phyloP scores from a whole-genome alignment of 2,329 filamentous ascomycete species.

The Didymella keratinophila region DNA sequence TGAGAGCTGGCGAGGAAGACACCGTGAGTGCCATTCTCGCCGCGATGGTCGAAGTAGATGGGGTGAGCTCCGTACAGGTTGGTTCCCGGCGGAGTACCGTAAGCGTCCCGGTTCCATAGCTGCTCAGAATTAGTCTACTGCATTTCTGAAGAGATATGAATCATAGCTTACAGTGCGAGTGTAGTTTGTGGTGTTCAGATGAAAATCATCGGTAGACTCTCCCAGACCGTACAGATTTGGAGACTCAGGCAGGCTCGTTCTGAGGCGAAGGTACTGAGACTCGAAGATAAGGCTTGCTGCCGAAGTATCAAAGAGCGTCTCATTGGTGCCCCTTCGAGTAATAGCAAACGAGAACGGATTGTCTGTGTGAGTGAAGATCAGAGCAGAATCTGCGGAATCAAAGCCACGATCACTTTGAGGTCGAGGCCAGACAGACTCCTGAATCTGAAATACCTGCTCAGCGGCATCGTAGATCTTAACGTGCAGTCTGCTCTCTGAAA shows the following conservation, averaged over 20 bases:
- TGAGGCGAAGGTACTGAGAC: constrained; percentile 75
- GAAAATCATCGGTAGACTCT: constrained; percentile 75
- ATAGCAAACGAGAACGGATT: constrained; percentile 74
- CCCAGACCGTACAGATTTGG: constrained; percentile 80
- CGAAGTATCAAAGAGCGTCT: constrained; percentile 74
- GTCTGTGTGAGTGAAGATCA: constrained; percentile 63
- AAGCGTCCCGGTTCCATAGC: constrained; percentile 76
- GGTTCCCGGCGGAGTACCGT: constrained; percentile 63
- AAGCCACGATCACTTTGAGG: constrained; percentile 52
- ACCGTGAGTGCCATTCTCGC: constrained; percentile 50
- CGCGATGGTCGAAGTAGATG: constrained; percentile 77
- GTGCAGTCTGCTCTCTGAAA: constrained; percentile 68
- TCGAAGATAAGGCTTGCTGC: constrained; percentile 75
- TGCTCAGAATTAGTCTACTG: constrained; percentile 41
- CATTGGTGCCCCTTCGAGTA: constrained; percentile 62
- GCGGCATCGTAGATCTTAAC: constrained; percentile 75
- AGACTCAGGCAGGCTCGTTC: constrained; percentile 71
- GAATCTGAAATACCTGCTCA: constrained; percentile 76
- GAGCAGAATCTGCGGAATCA: constrained; percentile 51
- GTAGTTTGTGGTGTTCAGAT: constrained; percentile 72
- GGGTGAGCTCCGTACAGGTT: constrained; percentile 80
- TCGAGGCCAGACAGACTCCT: constrained; percentile 71
- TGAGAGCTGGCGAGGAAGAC: constrained; percentile 47
- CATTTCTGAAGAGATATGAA: background rate
- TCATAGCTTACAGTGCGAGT: constrained; percentile 59